Base-by-base conservation (phyloP, 2,329 filamentous ascomycete species). In the Penicillium concentricum region DNA sequence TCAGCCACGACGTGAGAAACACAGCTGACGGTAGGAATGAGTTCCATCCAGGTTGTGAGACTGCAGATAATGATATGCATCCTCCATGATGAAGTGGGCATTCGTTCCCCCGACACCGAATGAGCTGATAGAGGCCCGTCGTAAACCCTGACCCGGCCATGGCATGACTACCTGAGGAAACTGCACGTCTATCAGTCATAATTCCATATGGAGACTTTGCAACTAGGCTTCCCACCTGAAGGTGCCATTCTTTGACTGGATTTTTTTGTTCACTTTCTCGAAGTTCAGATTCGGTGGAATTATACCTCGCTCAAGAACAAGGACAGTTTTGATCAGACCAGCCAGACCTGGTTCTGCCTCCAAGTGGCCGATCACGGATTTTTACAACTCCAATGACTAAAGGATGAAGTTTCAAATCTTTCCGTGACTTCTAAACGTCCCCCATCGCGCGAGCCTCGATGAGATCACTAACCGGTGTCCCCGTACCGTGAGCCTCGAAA, bases 91-190 rank as follows among this genome's bases (percentile, higher is more conserved):
- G 15, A 45, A 56, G 55, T 67, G 60, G 13, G 61, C 59, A 57
- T 69, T 69, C 2, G 65, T 61, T n/a, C 67, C 65, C 13, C 64
- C 66, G 32, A 60, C 60, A 0, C 66, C 65, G 39, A 68, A 68
- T 15, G 54, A 59, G 44, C 66, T 68, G 32, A 68, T 48, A 22
- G 59, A 61, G 2, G 56, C 56, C 26, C 62, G 51, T 20, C 57
- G 58, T 12, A 48, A 49, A 18, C 44, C 43, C 55, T 12, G 16
- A 3, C 28, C 28, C 10, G 44, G n/a, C 44, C 44, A 47, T 22
- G 16, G 5, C 8, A 18, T 13, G 30, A 35, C 44, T 12, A 47
- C 16, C 44, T 37, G 30, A 18, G 24, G 42, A n/a, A 30, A 44
- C 28, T 30, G 28, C 28, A 2, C 10, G 9, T 30, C 28, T 10